Evolutionary conservation across 148 eudicot genomes (phyloP), one percentile per base, ranked within the genome.

Genomic region (Rhododendron henanense): DNA sequence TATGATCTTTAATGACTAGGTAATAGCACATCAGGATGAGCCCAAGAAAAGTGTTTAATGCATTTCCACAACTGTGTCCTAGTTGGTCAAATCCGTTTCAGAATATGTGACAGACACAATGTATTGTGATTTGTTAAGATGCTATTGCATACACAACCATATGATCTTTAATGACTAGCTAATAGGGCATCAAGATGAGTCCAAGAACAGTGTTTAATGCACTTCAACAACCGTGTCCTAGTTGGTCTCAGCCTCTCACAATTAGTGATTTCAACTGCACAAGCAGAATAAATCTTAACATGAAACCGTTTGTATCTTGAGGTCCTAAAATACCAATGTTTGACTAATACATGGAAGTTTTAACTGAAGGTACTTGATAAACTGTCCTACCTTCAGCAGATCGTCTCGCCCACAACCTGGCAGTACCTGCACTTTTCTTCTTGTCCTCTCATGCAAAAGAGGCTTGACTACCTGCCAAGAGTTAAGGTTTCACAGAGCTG

Each of bases 371-470:
- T 14, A 50, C 13, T 50, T 14, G 61, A n/a, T 47, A 84, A 51
- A 55, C 37, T 65, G 39, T 47, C 74, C 74, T n/a, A 84, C 53
- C 55, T 45, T 74, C 90, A 94, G 88, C 80, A 96, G 85, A 75
- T 96, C 98, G 71, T 96, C 96, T 86, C 59, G 92, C 86, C 98
- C 98, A 81, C 92, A 86, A 67, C 98, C 98, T 75, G 91, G 83
- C 87, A 96, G 90, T 84, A 96, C 98, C 87, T 94, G 98, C 81
- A 96, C 89, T 89, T 94, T 96, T 91, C 87, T 93, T 86, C 95
- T 90, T 28, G 98, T 96, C 83, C 98, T 93, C 86, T 96, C 98
- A 84, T 94, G 98, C 87, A 96, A 81, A 90, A 96, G 98, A 78
- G 98, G 98, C 89, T 87, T 96, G 79, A 96, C 98, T 47, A 94